Percentiles rank a stretch among this genome's conserved stretches.
Evolutionary conservation across 192 early-diverging fungal species (phyloP).

Genomic region (Mortierella claussenii): DNA sequence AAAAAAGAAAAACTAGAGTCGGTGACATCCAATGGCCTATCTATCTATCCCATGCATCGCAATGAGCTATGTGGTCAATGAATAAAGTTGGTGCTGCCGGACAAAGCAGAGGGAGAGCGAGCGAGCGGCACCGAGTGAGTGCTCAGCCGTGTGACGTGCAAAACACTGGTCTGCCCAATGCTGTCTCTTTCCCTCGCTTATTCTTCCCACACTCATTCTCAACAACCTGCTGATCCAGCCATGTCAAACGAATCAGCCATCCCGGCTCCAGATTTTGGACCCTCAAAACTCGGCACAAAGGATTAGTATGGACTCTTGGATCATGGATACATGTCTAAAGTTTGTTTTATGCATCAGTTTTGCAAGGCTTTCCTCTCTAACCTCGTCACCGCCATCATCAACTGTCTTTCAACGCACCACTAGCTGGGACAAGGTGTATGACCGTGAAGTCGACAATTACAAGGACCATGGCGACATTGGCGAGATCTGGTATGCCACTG

Average conservation of each 20-base stretch:
- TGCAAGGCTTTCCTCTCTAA: not conserved
- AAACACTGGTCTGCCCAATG: too few relatives aligned
- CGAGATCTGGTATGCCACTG: conserved; percentile 87
- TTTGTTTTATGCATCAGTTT: not conserved
- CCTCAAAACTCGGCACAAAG: conserved; percentile 69
- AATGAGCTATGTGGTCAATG: too few relatives aligned
- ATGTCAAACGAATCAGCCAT: conserved; percentile 35
- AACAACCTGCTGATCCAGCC: not conserved
- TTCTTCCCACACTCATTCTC: not conserved
- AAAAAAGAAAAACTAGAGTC: too few relatives aligned
- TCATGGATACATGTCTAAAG: not conserved
- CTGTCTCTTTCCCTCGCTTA: too few relatives aligned
- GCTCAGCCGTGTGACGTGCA: too few relatives aligned
- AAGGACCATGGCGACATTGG: conserved; percentile 88
- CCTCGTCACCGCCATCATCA: not conserved
- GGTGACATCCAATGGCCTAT: too few relatives aligned
- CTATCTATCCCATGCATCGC: too few relatives aligned
- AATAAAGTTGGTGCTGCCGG: too few relatives aligned
- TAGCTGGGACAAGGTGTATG: conserved; percentile 89
- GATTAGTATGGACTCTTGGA: conserved; percentile 57
- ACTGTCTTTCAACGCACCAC: not conserved
- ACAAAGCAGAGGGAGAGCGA: too few relatives aligned
- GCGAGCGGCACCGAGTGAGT: too few relatives aligned
- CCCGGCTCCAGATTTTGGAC: conserved; percentile 54
- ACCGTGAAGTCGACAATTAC: conserved; percentile 84